Percentiles rank a stretch among this genome's conserved stretches.
phyloP scores from a whole-genome alignment of 306 rosid species.

The Gillenia trifoliata region DNA sequence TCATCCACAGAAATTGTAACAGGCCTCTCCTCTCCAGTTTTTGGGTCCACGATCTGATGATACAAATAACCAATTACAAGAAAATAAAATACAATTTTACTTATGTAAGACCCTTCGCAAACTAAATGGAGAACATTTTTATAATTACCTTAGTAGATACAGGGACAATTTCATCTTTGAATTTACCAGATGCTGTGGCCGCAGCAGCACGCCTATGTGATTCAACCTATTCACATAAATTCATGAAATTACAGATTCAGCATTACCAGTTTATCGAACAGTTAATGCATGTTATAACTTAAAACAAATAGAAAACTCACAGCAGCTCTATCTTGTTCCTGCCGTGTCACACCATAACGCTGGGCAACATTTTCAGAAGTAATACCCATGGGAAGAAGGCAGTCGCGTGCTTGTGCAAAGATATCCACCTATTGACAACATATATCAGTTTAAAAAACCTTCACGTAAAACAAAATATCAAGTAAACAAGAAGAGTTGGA shows the following conservation, averaged over 20 bases:
- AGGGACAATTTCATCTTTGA: conserved; percentile 84
- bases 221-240: conserved; percentile 49
- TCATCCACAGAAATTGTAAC: conserved; percentile 70
- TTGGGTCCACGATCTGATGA: conserved; percentile 67
- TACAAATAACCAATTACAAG: conserved; percentile 17
- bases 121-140: conserved; percentile 4
- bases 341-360: conserved; percentile 70
- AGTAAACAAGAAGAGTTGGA: neutral
- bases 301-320: conserved; percentile 44
- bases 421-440: conserved; percentile 36
- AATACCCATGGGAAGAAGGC: conserved; percentile 88
- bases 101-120: neutral
- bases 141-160: conserved; percentile 68
- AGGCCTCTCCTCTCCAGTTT: conserved; percentile 71
- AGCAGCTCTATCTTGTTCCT: conserved; percentile 91
- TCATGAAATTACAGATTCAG: neutral
- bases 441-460: conserved; percentile 9
- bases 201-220: conserved; percentile 90
- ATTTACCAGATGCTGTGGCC: conserved; percentile 74
- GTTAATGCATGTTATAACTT: conserved; percentile 2
- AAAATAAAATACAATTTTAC: conserved; percentile 6
- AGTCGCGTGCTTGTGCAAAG: conserved; percentile 73
- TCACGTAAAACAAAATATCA: neutral
- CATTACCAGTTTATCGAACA: neutral
- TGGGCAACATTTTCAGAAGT: conserved; percentile 92